These are phyloP conservation scores for Phytophthora palmivora DNA, from an alignment of 352 stramenopile species.

Conservation along the genomic window DNA sequence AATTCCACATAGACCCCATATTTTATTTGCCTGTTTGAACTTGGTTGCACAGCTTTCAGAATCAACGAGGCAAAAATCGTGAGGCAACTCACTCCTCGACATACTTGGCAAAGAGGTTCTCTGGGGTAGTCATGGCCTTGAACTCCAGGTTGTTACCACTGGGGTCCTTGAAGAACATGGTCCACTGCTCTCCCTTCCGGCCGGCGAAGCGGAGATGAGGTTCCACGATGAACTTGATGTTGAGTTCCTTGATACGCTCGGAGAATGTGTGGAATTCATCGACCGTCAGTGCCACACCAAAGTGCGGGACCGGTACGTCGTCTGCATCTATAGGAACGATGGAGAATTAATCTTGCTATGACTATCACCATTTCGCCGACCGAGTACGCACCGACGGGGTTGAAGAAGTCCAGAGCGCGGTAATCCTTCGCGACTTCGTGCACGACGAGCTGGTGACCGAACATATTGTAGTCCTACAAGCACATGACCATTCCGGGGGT, in stretches of 20 bases:
- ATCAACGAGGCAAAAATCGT: neutral
- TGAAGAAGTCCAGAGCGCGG: conserved; percentile 94
- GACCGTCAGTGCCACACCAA: conserved; percentile 94
- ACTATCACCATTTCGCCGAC: neutral
- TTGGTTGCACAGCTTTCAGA: neutral
- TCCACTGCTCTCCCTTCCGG: conserved; percentile 97
- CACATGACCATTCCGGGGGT: conserved; percentile 46
- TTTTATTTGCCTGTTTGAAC: conserved; percentile 25
- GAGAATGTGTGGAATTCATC: conserved; percentile 93
- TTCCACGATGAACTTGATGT: conserved; percentile 96
- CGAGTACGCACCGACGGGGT: conserved; percentile 88
- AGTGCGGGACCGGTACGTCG: conserved; percentile 97
- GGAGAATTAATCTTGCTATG: neutral
- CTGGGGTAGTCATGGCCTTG: conserved; percentile 97
- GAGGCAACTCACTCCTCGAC: conserved; percentile 62
- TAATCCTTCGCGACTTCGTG: conserved; percentile 95
- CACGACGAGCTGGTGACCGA: conserved; percentile 87
- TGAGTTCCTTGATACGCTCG: conserved; percentile 72
- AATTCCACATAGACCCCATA: conserved; percentile 30
- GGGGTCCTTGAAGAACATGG: conserved; percentile 99
- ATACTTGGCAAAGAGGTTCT: conserved; percentile 99
- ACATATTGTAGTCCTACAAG: conserved; percentile 93
- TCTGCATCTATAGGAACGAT: conserved; percentile 83
- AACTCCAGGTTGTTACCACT: conserved; percentile 99
- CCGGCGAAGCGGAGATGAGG: conserved; percentile 95